Percentiles rank a stretch among this genome's conserved stretches.
phyloP scores from a whole-genome alignment of 2,329 filamentous ascomycete species.

The Microascus cirrosus region DNA sequence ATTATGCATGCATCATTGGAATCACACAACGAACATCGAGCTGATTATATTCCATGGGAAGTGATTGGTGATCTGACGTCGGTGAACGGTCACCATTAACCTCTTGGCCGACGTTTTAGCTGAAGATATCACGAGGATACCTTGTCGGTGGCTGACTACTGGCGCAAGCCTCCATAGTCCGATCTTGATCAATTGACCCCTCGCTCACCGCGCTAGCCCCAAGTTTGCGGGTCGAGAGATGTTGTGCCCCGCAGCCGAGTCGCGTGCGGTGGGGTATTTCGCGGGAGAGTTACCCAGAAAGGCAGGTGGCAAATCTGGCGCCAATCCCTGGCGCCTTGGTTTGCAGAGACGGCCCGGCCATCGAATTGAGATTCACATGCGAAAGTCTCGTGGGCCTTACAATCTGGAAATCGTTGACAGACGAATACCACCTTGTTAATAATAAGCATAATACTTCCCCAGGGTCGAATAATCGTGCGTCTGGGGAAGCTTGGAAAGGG shows the following conservation, averaged over 20 bases:
- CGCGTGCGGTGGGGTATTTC: neutral
- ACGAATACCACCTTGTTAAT: neutral
- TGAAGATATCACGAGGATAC: too few species aligned
- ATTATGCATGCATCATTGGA: too few species aligned
- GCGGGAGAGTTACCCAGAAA: neutral
- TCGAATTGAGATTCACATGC: neutral
- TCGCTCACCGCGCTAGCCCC: neutral
- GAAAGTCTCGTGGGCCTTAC: neutral
- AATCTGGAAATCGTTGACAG: neutral
- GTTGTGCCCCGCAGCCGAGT: neutral
- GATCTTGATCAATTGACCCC: too few species aligned
- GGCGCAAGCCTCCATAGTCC: too few species aligned
- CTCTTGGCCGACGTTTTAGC: too few species aligned
- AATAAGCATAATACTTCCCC: neutral
- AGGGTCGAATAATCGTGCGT: neutral
- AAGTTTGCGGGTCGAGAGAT: neutral
- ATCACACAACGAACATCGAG: too few species aligned
- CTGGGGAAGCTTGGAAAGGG: neutral
- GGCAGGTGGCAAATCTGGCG: neutral
- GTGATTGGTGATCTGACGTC: too few species aligned
- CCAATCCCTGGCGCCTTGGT: neutral
- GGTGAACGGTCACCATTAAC: too few species aligned
- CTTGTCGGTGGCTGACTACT: too few species aligned
- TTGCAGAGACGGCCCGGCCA: neutral
- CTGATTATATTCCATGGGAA: too few species aligned